A percentile compares a stretch with the other conserved stretches of the same genome.
Evolutionary conservation across 805 yeast species (phyloP).

Genomic region (Candida incommunis): DNA sequence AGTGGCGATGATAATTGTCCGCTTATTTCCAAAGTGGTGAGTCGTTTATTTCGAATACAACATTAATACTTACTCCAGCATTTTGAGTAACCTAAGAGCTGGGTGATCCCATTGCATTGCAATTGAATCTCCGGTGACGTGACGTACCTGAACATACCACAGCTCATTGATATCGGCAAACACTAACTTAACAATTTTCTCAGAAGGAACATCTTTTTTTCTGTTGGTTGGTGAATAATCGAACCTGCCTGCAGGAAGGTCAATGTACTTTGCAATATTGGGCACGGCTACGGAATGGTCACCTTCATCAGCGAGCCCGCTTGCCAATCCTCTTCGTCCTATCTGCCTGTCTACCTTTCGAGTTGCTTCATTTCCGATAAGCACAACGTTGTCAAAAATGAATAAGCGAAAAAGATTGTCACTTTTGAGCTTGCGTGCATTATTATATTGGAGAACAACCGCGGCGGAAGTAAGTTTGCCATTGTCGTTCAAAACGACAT

Average conservation of each 20-base stretch:
- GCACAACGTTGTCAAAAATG: not conserved
- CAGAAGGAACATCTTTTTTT: not conserved
- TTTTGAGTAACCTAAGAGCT: not conserved
- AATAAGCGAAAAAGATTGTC: not conserved
- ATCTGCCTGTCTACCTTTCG: not conserved
- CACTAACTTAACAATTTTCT: not conserved
- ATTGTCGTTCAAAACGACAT: not conserved
- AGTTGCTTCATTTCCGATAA: not conserved
- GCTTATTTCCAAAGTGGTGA: slow-evolving; percentile 24
- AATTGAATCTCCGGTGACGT: not conserved
- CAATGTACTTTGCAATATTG: not conserved
- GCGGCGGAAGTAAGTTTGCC: not conserved
- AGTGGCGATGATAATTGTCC: slow-evolving; percentile 22
- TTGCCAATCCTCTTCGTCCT: not conserved
- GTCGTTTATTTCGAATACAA: not conserved
- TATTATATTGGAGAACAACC: not conserved
- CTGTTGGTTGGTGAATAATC: not conserved
- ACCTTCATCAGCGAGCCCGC: not conserved
- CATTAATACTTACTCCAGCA: not conserved
- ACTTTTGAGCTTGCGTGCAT: not conserved
- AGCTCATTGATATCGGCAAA: not conserved
- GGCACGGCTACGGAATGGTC: not conserved
- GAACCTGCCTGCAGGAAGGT: not conserved
- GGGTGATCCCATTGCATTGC: not conserved
- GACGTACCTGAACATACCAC: not conserved